Evolutionary conservation across 306 rosid genomes (phyloP), one percentile per base, ranked within the genome.

Genomic region (Arachis hypogaea): DNA sequence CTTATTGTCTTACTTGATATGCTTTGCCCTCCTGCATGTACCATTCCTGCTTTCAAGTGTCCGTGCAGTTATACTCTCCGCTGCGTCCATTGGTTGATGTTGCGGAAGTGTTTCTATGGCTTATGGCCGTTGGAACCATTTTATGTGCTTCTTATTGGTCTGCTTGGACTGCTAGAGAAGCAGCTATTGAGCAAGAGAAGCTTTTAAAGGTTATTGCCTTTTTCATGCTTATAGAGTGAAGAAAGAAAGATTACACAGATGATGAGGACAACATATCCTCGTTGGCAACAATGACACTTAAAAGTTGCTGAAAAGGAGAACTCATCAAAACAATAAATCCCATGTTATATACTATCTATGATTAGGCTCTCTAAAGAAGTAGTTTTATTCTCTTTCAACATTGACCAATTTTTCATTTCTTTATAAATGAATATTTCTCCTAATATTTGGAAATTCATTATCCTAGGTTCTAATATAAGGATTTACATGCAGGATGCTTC

Each of bases 101-200:
- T 49, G 98, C 98, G 12, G 98, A 93, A 89, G 97, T 93, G 47
- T 93, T 93, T 88, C 62, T 93, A 71, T 93, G 98, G 98, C 98
- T 93, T 49, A 93, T 93, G 98, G 98, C 98, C 78, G 96, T 91
- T 78, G 97, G 96, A 58, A 93, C 98, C 83, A 88, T 93, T 85
- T 77, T 93, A 70, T 85, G 89, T 86, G 92, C 92, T 52, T 93
- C 98, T 44, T 93, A 86, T 83, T 93, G 98, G 98, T 91, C 98
- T 79, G 97, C 97, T 38, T 89, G 98, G 98, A 86, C 89, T 59
- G 89, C 97, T 52, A 80, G 93, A 82, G 98, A 93, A 88, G 92
- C 92, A 47, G 90, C 89, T 72, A 83, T 91, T 61, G 98, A 93
- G 83, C 88, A 77, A 72, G 97, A 93, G 76, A 91, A 91, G 86